Conservation (phyloP, 352 stramenopile genomes). For the Phytophthora cactorum region DNA sequence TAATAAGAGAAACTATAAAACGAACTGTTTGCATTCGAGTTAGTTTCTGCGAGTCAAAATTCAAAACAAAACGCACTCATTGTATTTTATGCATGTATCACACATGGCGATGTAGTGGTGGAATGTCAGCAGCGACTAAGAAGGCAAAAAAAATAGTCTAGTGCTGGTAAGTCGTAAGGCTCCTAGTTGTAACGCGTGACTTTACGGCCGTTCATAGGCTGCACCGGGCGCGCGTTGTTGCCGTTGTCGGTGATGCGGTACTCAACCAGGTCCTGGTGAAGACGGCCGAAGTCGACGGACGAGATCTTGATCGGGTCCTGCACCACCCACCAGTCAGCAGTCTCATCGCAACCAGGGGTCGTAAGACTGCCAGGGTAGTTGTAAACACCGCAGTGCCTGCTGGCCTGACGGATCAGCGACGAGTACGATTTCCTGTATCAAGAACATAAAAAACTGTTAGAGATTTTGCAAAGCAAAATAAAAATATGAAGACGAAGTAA, state of each 20-base stretch:
- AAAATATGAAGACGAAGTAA: not conserved
- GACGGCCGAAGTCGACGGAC: constrained; percentile 32
- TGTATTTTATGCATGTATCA: constrained; percentile 15
- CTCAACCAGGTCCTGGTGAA: constrained; percentile 41
- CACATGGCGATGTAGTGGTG: constrained; percentile 6
- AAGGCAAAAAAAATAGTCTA: constrained; percentile 23
- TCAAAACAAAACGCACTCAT: not conserved
- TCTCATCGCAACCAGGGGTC: constrained; percentile 58
- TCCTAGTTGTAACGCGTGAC: constrained; percentile 31
- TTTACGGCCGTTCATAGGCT: constrained; percentile 47
- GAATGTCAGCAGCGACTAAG: constrained; percentile 2
- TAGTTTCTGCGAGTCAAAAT: constrained; percentile 2
- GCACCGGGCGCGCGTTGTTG: constrained; percentile 49
- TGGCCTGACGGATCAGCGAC: constrained; percentile 21
- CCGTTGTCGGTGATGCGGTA: constrained; percentile 49
- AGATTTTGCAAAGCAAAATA: not conserved
- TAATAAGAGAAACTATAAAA: too few relatives aligned
- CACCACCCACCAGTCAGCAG: constrained; percentile 72
- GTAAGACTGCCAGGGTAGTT: constrained; percentile 81
- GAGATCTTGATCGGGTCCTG: constrained; percentile 56
- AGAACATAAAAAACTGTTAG: constrained; percentile 14
- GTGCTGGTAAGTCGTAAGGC: not conserved
- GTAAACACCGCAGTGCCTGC: constrained; percentile 33
- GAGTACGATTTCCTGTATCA: constrained; percentile 44
- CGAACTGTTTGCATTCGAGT: not conserved